Evolutionary conservation across 2,329 filamentous ascomycete genomes (phyloP).

Genomic region (Aquanectria penicillioides): DNA sequence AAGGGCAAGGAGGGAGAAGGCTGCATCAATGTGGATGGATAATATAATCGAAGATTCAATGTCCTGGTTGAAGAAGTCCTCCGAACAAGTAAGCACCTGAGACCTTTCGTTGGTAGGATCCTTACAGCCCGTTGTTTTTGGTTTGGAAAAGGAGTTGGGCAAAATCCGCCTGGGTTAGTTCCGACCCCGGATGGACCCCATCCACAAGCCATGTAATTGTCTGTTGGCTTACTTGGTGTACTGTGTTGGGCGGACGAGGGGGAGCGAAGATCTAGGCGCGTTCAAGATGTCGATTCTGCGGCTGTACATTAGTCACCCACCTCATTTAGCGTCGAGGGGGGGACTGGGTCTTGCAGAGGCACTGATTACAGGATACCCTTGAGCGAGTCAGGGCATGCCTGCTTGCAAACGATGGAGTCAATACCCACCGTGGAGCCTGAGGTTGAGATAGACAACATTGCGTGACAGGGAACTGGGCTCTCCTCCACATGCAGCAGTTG

Average conservation of each 20-base stretch:
- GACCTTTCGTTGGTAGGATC: no score
- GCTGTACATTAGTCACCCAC: slow-evolving; percentile 17
- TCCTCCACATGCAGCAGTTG: slow-evolving; percentile 29
- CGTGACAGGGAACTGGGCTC: slow-evolving; percentile 34
- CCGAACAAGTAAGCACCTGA: no score
- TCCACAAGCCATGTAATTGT: no score
- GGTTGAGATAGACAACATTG: slow-evolving; percentile 31
- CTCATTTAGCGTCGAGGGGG: slow-evolving; percentile 21
- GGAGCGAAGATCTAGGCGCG: slow-evolving; percentile 12
- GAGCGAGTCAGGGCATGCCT: slow-evolving; percentile 36
- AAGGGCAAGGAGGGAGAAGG: slow-evolving; percentile 31
- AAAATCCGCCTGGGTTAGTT: no score
- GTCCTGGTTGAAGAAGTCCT: slow-evolving; percentile 1
- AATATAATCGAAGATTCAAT: slow-evolving; percentile 16
- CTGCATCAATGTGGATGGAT: slow-evolving; percentile 34
- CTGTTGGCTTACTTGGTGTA: no score
- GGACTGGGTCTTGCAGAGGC: slow-evolving; percentile 21
- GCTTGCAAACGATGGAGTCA: slow-evolving; percentile 15
- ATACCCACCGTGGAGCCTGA: slow-evolving; percentile 24
- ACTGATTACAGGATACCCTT: slow-evolving; percentile 24
- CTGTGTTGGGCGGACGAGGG: no score
- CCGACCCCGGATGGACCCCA: slow-evolving; percentile 8
- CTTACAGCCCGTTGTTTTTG: slow-evolving; percentile 1
- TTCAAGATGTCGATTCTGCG: slow-evolving; percentile 23
- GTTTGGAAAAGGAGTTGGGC: no score